A percentile compares a stretch with the other conserved stretches of the same genome.
These are phyloP conservation scores for Aspergillus sp. DNA, from an alignment of 2,329 filamentous ascomycete genomes.

Conservation along the genomic window DNA sequence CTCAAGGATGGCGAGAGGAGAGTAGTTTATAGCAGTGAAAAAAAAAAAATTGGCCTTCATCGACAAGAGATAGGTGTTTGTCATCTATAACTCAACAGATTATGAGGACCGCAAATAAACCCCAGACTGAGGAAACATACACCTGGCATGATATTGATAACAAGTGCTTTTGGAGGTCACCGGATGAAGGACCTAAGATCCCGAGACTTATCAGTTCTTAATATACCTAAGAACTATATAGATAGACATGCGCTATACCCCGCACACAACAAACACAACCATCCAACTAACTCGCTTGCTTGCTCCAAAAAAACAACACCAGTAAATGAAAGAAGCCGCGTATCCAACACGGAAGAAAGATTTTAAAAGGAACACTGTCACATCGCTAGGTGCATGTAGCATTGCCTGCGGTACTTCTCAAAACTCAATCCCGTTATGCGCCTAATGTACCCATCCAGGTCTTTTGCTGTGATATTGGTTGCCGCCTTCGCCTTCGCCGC, in stretches of 20 bases:
- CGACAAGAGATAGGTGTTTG: background rate
- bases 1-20: background rate
- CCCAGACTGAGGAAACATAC: background rate
- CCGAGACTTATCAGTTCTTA: background rate
- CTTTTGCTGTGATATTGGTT: background rate
- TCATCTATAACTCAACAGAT: background rate
- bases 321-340: background rate
- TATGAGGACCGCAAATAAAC: background rate
- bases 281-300: conserved; percentile 5
- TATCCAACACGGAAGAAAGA: background rate
- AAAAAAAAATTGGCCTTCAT: background rate
- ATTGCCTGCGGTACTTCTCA: background rate
- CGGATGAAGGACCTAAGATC: background rate
- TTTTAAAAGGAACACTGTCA: background rate
- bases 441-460: background rate
- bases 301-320: background rate
- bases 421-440: background rate
- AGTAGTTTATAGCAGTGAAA: background rate
- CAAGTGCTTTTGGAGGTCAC: background rate
- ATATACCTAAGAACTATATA: background rate
- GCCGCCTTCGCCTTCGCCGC: background rate
- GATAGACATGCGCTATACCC: background rate
- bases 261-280: background rate
- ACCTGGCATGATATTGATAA: background rate
- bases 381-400: background rate